Evolutionary conservation across 2,329 filamentous ascomycete genomes (phyloP).

Genomic region (Cordyceps militaris): DNA sequence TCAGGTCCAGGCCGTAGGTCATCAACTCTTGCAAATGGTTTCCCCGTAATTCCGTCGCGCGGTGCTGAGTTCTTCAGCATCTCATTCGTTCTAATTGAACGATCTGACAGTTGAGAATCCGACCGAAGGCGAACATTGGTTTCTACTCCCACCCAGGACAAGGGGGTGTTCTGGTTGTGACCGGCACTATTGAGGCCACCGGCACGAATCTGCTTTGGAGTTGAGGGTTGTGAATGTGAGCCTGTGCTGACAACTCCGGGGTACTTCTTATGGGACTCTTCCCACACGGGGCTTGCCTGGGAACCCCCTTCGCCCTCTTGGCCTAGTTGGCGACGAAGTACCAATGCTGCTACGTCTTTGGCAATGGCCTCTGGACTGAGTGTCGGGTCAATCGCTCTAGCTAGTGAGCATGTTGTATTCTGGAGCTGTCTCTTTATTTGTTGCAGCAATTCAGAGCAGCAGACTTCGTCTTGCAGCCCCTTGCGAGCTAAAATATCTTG

Average conservation of each 20-base stretch:
- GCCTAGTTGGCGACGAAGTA: not conserved
- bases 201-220: not conserved
- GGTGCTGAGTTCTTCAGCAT: slow-evolving; percentile 18
- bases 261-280: not conserved
- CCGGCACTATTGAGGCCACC: not conserved
- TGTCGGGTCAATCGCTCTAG: not conserved
- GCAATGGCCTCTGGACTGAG: slow-evolving; percentile 5
- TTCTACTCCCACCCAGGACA: not conserved
- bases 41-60: slow-evolving; percentile 48
- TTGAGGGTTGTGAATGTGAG: not conserved
- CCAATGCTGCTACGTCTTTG: slow-evolving; percentile 3
- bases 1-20: slow-evolving; percentile 25
- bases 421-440: not conserved
- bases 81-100: not conserved
- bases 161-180: not conserved
- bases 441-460: not conserved
- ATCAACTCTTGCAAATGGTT: slow-evolving; percentile 44
- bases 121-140: slow-evolving; percentile 1
- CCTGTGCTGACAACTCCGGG: not conserved
- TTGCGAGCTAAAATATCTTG: slow-evolving; percentile 19
- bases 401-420: slow-evolving; percentile 6
- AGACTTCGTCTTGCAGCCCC: not conserved
- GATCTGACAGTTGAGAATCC: slow-evolving; percentile 18
- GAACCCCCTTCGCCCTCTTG: not conserved
- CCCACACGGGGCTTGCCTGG: not conserved